These are phyloP conservation scores for Ogataea trehaloabstinens DNA, from an alignment of 805 yeast species.

Conservation along the genomic window DNA sequence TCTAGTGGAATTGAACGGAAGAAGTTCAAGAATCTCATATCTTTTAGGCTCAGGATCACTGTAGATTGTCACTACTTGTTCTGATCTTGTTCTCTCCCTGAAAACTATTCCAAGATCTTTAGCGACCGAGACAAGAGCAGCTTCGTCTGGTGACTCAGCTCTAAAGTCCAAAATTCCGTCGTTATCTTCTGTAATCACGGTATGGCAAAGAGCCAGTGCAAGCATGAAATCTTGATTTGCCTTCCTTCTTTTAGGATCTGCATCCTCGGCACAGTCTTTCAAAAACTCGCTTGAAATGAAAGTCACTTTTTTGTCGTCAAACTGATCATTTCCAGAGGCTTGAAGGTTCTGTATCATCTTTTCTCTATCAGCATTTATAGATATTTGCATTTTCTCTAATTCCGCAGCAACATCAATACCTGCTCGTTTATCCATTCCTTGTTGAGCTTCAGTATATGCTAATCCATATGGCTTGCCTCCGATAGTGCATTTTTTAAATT, in stretches of 20 bases:
- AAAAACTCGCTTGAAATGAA: constrained; percentile 62
- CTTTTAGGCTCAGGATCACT: constrained; percentile 44
- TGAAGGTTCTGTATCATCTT: constrained; percentile 48
- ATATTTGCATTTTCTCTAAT: constrained; percentile 36
- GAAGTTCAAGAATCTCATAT: constrained; percentile 51
- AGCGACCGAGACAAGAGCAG: constrained; percentile 75
- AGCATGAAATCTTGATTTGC: constrained; percentile 59
- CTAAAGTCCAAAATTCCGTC: constrained; percentile 51
- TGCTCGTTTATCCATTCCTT: constrained; percentile 64
- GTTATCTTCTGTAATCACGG: constrained; percentile 62
- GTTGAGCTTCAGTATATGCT: constrained; percentile 77
- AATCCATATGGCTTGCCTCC: constrained; percentile 66
- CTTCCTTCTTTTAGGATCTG: constrained; percentile 40
- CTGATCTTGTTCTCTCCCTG: constrained; percentile 49
- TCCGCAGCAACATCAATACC: constrained; percentile 61
- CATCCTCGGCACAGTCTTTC: constrained; percentile 40
- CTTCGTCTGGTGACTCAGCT: constrained; percentile 84
- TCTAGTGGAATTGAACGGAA: constrained; percentile 69
- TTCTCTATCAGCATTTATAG: constrained; percentile 41
- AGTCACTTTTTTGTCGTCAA: constrained; percentile 50
- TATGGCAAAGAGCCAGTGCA: constrained; percentile 70
- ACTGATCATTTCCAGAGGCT: constrained; percentile 43
- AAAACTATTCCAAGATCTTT: constrained; percentile 69
- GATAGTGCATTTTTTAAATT: constrained; percentile 72
- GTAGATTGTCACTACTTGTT: constrained; percentile 39